Evolutionary conservation across 148 eudicot species (phyloP).

Genomic region (Mesembryanthemum crystallinum): DNA sequence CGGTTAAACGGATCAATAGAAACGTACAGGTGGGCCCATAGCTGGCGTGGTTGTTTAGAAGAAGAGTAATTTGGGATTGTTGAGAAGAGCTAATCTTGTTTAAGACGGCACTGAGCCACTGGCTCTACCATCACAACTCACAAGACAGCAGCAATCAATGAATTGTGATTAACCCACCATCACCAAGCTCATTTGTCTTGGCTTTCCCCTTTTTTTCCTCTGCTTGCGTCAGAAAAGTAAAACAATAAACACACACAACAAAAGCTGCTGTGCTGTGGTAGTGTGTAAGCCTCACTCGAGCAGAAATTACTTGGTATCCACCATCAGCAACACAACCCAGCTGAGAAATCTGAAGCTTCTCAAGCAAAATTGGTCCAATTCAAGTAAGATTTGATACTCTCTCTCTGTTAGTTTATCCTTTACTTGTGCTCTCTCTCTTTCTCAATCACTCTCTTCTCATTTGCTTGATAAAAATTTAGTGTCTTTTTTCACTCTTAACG

Average conservation of each 20-base stretch:
- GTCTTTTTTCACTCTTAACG: background rate
- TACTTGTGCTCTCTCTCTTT: background rate
- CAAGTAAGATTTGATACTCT: background rate
- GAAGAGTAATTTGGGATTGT: too few relatives aligned
- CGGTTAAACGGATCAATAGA: too few relatives aligned
- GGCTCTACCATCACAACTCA: too few relatives aligned
- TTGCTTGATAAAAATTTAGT: conserved; percentile 1
- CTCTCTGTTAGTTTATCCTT: background rate
- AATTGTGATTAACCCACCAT: too few relatives aligned
- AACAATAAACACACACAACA: background rate
- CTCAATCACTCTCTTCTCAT: background rate
- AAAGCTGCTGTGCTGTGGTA: conserved; percentile 23
- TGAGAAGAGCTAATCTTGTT: too few relatives aligned
- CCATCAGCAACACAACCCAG: background rate
- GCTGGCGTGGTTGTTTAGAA: background rate
- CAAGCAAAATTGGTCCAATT: background rate
- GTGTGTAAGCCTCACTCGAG: background rate
- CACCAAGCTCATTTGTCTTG: background rate
- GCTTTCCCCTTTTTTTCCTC: background rate
- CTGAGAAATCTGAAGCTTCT: background rate
- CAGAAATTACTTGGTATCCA: background rate
- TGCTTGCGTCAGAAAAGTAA: conserved; percentile 17
- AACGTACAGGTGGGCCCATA: too few relatives aligned
- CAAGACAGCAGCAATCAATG: too few relatives aligned
- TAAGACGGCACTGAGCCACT: too few relatives aligned